These are phyloP conservation scores for Sarocladium brachiariae DNA, from an alignment of 2,329 filamentous ascomycete species.

Conservation along the genomic window DNA sequence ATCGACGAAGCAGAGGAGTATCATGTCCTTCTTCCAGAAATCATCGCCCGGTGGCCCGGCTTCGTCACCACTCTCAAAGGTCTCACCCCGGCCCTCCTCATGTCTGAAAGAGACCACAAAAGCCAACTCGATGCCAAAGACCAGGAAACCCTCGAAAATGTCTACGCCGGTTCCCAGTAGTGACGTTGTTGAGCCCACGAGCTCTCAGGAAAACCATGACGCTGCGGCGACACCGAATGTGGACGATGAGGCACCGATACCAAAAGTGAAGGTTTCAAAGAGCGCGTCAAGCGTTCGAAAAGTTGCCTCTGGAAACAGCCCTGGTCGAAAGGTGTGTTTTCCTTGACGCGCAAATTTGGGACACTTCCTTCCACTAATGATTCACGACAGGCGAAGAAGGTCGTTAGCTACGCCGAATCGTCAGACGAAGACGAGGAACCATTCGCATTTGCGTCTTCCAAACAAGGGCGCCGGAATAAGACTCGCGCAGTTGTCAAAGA, in stretches of 20 bases:
- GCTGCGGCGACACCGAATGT: conserved; percentile 13
- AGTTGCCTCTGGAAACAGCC: conserved; percentile 54
- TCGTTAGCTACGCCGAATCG: conserved; percentile 77
- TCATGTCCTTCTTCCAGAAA: conserved; percentile 38
- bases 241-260: conserved; percentile 30
- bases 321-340: conserved; percentile 63
- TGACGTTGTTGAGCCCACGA: conserved; percentile 60
- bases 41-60: conserved; percentile 25
- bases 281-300: background rate
- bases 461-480: conserved; percentile 32
- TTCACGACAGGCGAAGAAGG: conserved; percentile 41
- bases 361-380: no score
- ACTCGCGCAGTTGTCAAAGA: conserved; percentile 56
- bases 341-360: background rate
- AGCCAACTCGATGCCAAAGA: conserved; percentile 30
- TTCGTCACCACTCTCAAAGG: conserved; percentile 25
- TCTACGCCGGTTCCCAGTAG: conserved; percentile 76
- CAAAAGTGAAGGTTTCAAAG: conserved; percentile 15
- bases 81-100: conserved; percentile 21
- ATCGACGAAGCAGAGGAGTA: conserved; percentile 34
- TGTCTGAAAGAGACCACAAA: conserved; percentile 35
- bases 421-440: conserved; percentile 68
- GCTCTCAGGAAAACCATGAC: conserved; percentile 60
- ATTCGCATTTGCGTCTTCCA: conserved; percentile 41
- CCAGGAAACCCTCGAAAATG: conserved; percentile 25